Evolutionary conservation across 2,329 filamentous ascomycete genomes (phyloP), one percentile per base, ranked within the genome.

Genomic region (Diaporthe capsici): DNA sequence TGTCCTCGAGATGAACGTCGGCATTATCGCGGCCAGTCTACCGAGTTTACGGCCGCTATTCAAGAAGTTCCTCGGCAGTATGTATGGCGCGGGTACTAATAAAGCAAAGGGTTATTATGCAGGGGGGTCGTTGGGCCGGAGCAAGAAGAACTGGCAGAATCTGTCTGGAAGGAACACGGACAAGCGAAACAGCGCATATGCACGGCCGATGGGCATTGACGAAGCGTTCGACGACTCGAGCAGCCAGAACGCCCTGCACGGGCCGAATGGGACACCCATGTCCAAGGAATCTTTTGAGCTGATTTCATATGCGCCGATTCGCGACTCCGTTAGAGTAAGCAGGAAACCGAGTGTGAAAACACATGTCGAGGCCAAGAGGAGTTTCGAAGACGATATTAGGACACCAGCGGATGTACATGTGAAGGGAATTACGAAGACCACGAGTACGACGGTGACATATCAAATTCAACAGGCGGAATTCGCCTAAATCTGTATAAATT

Each of bases 21-120:
- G 79, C 25, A 82, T 82, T 28, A 77, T 81, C 25, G 81, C 81
- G 28, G 81, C 81, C 55, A 80, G 77, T 60, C 77, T 81, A 60
- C 81, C 81, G 10, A 80, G 78, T 68, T 78, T 82, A 42, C 80
- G 79, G 37, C 80, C 81, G 6, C 76, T 82, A 22, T 81, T 81
- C 78, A 80, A 79, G 55, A 75, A 72, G 37, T 49, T 73, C 55
- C 42, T 73, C 12, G 71, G 71, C 28, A 65, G 58, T 39, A 67
- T 39, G 9, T 73, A 73, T 39, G 71, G 71, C 31, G 10, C 39
- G 8, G 58, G 58, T 4, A 55, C 51, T 28, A 53, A 34, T n/a
- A 51, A 53, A 5, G 47, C 47, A 12, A 53, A 39, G 15, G 47
- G 20, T 22, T 68, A 53, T 68, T 68, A 68, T 28, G 65, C 47